These are phyloP conservation scores for Linnemannia schmuckeri DNA, from an alignment of 192 early-diverging fungal genomes.

Conservation along the genomic window DNA sequence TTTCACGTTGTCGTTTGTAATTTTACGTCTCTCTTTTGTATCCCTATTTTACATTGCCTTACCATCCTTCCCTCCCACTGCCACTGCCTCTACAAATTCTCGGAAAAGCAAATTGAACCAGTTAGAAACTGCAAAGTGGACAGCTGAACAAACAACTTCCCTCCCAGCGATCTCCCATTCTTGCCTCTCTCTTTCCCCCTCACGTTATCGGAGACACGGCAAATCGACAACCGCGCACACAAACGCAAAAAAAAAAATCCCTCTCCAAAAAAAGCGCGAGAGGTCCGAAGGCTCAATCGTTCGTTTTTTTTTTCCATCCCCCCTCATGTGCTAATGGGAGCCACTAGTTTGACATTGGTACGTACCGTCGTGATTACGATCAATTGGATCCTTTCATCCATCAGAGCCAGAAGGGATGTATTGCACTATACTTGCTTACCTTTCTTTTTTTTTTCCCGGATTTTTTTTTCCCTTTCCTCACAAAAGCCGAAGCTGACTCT, in stretches of 20 bases:
- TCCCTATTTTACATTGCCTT: not conserved
- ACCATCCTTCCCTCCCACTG: not conserved
- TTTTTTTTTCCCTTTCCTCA: not conserved
- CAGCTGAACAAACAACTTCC: not conserved
- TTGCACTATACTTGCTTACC: too few relatives aligned
- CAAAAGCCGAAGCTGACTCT: not conserved
- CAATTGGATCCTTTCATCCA: not conserved
- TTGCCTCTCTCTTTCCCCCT: not conserved
- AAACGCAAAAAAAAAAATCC: not conserved
- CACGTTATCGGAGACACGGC: not conserved
- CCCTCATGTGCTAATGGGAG: not conserved
- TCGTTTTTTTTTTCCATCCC: not conserved
- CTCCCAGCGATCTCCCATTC: not conserved
- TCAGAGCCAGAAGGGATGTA: not conserved
- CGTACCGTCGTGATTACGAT: not conserved
- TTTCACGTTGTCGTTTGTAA: not conserved
- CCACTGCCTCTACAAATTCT: not conserved
- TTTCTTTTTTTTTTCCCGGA: not conserved
- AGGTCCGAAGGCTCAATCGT: conserved; percentile 5
- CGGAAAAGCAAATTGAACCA: not conserved
- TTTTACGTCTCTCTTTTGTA: not conserved
- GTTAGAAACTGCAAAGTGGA: not conserved
- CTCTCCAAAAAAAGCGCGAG: conserved; percentile 5
- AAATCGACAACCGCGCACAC: not conserved
- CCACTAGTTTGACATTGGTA: not conserved